Evolutionary conservation across 148 eudicot genomes (phyloP).

Genomic region (Polygonum maritimum): DNA sequence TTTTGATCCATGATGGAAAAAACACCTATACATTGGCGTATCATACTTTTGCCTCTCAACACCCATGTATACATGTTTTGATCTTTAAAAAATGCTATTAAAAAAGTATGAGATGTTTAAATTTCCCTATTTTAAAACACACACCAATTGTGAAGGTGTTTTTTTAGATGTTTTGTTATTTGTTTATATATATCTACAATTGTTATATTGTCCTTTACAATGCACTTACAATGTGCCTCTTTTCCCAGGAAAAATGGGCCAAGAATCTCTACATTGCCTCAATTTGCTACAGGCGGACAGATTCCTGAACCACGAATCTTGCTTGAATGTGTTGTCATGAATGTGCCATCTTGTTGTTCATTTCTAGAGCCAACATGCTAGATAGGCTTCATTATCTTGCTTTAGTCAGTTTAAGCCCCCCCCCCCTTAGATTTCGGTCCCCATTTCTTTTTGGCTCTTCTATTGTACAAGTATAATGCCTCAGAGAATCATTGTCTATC

Average conservation of each 20-base stretch:
- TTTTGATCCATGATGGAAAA: too few relatives aligned
- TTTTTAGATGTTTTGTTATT: too few relatives aligned
- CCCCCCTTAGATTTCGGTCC: not conserved
- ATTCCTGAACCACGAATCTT: constrained; percentile 33
- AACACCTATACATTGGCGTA: too few relatives aligned
- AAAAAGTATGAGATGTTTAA: too few relatives aligned
- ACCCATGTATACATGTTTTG: too few relatives aligned
- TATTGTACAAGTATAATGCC: not conserved
- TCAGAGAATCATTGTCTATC: not conserved
- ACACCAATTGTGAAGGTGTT: too few relatives aligned
- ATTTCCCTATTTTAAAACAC: too few relatives aligned
- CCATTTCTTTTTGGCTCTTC: not conserved
- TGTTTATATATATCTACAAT: not conserved
- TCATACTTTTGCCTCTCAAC: too few relatives aligned
- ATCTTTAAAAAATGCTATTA: too few relatives aligned
- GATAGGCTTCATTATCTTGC: not conserved
- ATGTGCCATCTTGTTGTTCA: not conserved
- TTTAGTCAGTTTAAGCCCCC: not conserved
- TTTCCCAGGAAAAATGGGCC: constrained; percentile 68
- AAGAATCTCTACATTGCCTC: constrained; percentile 68
- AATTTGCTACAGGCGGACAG: constrained; percentile 66
- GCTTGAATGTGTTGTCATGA: not conserved
- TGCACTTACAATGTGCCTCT: constrained; percentile 1
- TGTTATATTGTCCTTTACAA: not conserved
- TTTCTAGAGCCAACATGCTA: constrained; percentile 3